These are phyloP conservation scores for Quercus rubra DNA, from an alignment of 306 rosid species.

Conservation along the genomic window DNA sequence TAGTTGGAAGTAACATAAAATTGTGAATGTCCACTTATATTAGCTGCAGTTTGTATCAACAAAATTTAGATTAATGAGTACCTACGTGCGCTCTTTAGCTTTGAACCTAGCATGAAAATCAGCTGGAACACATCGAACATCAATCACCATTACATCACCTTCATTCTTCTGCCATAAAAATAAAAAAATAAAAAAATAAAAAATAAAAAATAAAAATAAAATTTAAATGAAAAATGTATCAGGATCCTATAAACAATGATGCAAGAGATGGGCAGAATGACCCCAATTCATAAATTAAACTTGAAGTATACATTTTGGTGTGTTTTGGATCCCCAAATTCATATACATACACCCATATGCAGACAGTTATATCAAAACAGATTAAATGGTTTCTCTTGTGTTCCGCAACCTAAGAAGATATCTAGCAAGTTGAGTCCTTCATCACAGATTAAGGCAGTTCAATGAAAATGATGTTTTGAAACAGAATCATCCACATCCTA, in stretches of 20 bases:
- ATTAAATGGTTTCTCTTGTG: background rate
- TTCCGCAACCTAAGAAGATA: background rate
- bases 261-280: background rate
- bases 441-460: background rate
- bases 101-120: slow-evolving; percentile 86
- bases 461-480: background rate
- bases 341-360: background rate
- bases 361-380: background rate
- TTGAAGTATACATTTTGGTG: background rate
- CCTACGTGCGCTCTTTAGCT: slow-evolving; percentile 97
- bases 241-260: slow-evolving; percentile 15
- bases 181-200: too few species aligned
- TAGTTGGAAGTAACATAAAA: background rate
- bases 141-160: slow-evolving; percentile 67
- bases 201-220: too few species aligned
- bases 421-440: background rate
- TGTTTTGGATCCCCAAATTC: background rate
- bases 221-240: slow-evolving; percentile 3
- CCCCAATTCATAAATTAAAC: slow-evolving; percentile 10
- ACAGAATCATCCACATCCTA: background rate
- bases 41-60: background rate
- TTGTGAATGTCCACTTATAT: background rate
- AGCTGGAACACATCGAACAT: slow-evolving; percentile 66
- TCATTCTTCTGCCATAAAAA: slow-evolving; percentile 59
- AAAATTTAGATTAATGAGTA: slow-evolving; percentile 29